Conservation (phyloP, 139 green algal species). For the Mesotaenium endlicherianum region DNA sequence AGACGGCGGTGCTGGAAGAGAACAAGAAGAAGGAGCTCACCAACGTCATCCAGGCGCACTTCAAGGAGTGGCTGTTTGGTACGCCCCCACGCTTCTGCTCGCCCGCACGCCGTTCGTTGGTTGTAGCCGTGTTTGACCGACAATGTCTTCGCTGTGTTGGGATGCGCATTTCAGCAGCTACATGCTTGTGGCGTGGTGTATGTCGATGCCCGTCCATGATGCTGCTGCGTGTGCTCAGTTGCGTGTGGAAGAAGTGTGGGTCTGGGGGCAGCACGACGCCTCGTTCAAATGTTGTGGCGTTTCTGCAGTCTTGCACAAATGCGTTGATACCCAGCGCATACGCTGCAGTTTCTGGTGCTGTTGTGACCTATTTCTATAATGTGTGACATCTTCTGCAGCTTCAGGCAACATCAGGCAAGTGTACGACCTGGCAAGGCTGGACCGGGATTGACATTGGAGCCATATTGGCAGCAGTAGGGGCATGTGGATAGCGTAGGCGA, state of each 20-base stretch:
- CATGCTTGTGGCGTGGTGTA: neutral
- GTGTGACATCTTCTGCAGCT: neutral
- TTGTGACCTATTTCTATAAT: neutral
- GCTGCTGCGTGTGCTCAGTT: no score
- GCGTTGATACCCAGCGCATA: neutral
- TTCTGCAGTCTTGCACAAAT: neutral
- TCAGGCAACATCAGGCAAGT: slow-evolving; percentile 54
- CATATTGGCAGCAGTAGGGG: no score
- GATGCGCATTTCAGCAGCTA: neutral
- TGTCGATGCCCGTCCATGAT: no score
- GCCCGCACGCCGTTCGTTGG: neutral
- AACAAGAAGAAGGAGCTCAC: slow-evolving; percentile 74
- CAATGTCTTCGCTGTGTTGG: neutral
- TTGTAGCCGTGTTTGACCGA: neutral
- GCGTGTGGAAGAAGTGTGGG: neutral
- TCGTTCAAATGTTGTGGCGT: neutral
- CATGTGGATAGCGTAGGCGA: no score
- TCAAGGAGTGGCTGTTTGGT: slow-evolving; percentile 79
- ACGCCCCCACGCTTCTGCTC: slow-evolving; percentile 8
- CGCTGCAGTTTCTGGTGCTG: neutral
- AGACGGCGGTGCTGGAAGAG: slow-evolving; percentile 66
- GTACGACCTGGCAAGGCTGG: slow-evolving; percentile 80
- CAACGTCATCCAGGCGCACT: slow-evolving; percentile 77
- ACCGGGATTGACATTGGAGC: no score
- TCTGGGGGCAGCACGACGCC: neutral